These are phyloP conservation scores for Calocera viscosa DNA, from an alignment of 768 basidiomycete genomes.

Conservation along the genomic window DNA sequence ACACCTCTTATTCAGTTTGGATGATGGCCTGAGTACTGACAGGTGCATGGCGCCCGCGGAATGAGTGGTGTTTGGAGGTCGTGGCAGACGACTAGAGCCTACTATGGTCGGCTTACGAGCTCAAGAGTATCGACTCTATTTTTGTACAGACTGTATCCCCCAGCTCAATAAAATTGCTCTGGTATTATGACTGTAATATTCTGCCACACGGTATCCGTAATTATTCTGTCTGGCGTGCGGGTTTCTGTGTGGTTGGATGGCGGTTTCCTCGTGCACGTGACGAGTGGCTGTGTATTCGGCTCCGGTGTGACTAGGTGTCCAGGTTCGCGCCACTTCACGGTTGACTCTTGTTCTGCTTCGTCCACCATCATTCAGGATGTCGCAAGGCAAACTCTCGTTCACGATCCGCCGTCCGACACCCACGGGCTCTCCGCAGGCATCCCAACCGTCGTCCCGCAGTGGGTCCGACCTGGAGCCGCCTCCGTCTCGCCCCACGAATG, in stretches of 20 bases:
- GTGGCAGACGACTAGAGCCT: neutral
- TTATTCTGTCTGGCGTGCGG: too few relatives aligned
- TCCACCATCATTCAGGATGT: neutral
- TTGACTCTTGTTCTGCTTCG: neutral
- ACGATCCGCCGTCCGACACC: slow-evolving; percentile 72
- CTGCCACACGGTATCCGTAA: neutral
- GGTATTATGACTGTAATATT: neutral
- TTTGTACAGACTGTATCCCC: slow-evolving; percentile 3
- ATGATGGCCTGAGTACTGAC: slow-evolving; percentile 10
- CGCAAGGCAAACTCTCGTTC: slow-evolving; percentile 45
- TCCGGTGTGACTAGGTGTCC: neutral
- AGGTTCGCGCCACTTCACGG: neutral
- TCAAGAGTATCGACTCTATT: neutral
- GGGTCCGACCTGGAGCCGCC: neutral
- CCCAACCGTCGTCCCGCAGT: neutral
- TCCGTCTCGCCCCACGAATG: slow-evolving; percentile 10
- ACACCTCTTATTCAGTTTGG: too few relatives aligned
- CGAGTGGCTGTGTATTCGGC: slow-evolving; percentile 4
- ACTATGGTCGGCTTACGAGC: neutral
- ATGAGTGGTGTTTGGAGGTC: neutral
- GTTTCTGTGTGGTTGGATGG: too few relatives aligned
- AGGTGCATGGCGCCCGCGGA: slow-evolving; percentile 3
- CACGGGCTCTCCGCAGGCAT: neutral
- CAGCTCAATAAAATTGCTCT: slow-evolving; percentile 6
- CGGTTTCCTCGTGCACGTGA: too few relatives aligned